A percentile compares a stretch with the other conserved stretches of the same genome.
These are phyloP conservation scores for Omphalotus olearius DNA, from an alignment of 1,284 basidiomycete species.

Conservation along the genomic window DNA sequence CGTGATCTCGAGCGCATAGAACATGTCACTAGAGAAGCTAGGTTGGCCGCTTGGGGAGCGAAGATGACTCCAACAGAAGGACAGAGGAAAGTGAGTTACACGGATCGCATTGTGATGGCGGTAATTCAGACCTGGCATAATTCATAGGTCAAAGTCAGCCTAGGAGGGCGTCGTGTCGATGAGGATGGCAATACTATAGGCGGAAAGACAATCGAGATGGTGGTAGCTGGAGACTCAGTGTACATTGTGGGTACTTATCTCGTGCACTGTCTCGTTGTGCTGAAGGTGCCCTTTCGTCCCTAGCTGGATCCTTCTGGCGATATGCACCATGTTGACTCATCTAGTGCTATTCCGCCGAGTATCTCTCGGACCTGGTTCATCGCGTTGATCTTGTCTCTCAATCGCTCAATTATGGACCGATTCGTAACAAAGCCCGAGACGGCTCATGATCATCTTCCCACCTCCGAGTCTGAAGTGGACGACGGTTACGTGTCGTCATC, in stretches of 20 bases:
- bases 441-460: constrained; percentile 19
- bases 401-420: neutral
- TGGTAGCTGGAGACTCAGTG: constrained; percentile 69
- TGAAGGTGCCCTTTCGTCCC: neutral
- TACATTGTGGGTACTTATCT: constrained; percentile 55
- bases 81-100: constrained; percentile 54
- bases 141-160: constrained; percentile 61
- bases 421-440: constrained; percentile 2
- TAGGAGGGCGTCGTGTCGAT: constrained; percentile 52
- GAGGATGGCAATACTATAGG: constrained; percentile 48
- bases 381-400: constrained; percentile 25
- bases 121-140: neutral
- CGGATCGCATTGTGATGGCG: neutral
- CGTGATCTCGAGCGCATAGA: constrained; percentile 71
- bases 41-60: constrained; percentile 70
- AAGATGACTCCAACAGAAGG: constrained; percentile 58
- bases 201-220: constrained; percentile 64
- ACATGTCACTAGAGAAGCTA: constrained; percentile 60
- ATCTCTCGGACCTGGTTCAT: constrained; percentile 50
- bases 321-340: constrained; percentile 48
- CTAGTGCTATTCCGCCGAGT: constrained; percentile 41
- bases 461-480: constrained; percentile 26
- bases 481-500: constrained; percentile 30
- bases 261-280: neutral
- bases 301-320: constrained; percentile 48